Evolutionary conservation across 2,329 filamentous ascomycete genomes (phyloP).

Genomic region (Eurotiales sp.): DNA sequence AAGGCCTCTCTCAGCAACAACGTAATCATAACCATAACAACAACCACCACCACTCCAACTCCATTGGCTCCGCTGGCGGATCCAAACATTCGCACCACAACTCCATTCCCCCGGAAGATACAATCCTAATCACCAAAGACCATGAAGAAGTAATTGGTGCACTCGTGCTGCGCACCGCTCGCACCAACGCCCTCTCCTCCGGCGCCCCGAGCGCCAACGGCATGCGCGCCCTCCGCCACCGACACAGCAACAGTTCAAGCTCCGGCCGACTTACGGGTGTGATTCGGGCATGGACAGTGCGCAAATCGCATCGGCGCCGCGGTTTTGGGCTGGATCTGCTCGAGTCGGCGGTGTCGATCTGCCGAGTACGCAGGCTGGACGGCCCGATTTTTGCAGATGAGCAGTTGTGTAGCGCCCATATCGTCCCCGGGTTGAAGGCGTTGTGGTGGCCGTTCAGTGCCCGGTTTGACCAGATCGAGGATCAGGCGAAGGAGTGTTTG

Average conservation of each 20-base stretch:
- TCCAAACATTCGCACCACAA: slow-evolving; percentile 22
- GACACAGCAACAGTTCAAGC: slow-evolving; percentile 16
- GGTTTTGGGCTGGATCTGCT: slow-evolving; percentile 71
- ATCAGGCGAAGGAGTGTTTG: slow-evolving; percentile 46
- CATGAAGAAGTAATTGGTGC: slow-evolving; percentile 69
- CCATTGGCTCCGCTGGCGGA: slow-evolving; percentile 21
- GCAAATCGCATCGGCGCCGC: slow-evolving; percentile 61
- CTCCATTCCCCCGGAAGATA: slow-evolving; percentile 50
- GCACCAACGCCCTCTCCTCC: slow-evolving; percentile 18
- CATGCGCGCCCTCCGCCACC: slow-evolving; percentile 18
- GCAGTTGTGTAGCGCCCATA: slow-evolving; percentile 49
- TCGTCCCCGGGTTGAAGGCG: slow-evolving; percentile 67
- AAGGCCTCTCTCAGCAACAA: slow-evolving; percentile 19
- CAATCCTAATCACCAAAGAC: slow-evolving; percentile 65
- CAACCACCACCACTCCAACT: slow-evolving; percentile 3
- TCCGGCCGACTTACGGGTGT: slow-evolving; percentile 35
- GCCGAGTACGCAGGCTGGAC: slow-evolving; percentile 65
- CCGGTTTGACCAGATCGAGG: slow-evolving; percentile 57
- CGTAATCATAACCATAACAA: not conserved
- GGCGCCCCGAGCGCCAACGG: slow-evolving; percentile 19
- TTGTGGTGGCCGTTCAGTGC: slow-evolving; percentile 62
- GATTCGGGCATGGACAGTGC: slow-evolving; percentile 77
- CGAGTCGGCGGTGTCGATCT: slow-evolving; percentile 66
- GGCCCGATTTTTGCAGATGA: slow-evolving; percentile 68
- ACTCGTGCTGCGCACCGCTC: slow-evolving; percentile 52